Percentiles rank a stretch among this genome's conserved stretches.
phyloP scores from a whole-genome alignment of 768 basidiomycete species.

The Russula brevipes region DNA sequence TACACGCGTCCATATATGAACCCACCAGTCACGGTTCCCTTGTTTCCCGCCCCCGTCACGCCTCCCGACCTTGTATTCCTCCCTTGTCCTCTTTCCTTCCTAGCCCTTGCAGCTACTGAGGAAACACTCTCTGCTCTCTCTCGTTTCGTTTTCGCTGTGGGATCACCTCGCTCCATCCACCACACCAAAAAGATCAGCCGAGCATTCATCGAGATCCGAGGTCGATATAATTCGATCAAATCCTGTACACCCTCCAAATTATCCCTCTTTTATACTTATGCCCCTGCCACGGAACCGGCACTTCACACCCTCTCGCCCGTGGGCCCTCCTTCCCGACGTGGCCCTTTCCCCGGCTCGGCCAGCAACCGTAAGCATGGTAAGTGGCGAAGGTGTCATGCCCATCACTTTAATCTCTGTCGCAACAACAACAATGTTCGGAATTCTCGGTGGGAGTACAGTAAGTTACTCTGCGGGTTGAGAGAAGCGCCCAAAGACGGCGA shows the following conservation, averaged over 20 bases:
- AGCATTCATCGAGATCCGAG: neutral
- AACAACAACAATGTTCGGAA: too few species aligned
- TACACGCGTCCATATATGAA: neutral
- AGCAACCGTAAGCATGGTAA: too few species aligned
- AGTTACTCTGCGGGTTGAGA: too few species aligned
- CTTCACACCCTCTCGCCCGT: neutral
- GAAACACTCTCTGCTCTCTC: too few species aligned
- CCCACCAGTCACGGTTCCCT: neutral
- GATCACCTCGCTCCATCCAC: too few species aligned
- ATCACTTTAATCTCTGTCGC: too few species aligned
- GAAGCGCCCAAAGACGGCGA: neutral
- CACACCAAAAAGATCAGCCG: too few species aligned
- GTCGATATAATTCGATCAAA: conserved; percentile 12
- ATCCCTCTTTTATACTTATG: conserved; percentile 14
- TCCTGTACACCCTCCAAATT: neutral
- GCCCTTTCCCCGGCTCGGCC: neutral
- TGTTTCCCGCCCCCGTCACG: too few species aligned
- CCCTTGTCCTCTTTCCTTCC: neutral
- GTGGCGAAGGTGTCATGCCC: too few species aligned
- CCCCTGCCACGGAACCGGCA: neutral
- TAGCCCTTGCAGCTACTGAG: neutral
- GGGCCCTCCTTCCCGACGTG: neutral
- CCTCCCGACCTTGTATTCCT: too few species aligned
- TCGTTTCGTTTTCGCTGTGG: too few species aligned
- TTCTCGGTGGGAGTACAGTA: too few species aligned